phyloP scores from a whole-genome alignment of 75 land plant species.

The Ceratopteris richardii region DNA sequence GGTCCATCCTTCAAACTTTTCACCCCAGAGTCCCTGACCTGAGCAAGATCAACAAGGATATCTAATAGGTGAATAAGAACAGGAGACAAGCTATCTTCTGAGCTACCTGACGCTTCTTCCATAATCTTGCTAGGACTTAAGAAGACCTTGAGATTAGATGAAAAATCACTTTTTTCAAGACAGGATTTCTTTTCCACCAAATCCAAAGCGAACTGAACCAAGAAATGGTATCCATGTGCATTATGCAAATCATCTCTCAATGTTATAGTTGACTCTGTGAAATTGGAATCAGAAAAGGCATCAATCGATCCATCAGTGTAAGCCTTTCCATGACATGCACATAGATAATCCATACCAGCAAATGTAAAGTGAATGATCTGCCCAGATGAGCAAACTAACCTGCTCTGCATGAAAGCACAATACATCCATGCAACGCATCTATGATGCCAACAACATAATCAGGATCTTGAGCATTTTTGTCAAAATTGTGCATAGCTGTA shows the following conservation, averaged over 20 bases:
- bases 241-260: constrained; percentile 91
- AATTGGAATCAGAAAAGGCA: neutral
- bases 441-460: constrained; percentile 87
- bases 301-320: no score
- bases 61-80: constrained; percentile 70
- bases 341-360: no score
- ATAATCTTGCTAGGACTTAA: neutral
- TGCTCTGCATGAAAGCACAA: constrained; percentile 80
- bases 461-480: constrained; percentile 63
- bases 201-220: constrained; percentile 69
- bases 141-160: no score
- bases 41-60: constrained; percentile 78
- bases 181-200: neutral
- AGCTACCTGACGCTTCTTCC: neutral
- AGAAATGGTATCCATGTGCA: constrained; percentile 95
- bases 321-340: no score
- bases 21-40: constrained; percentile 34
- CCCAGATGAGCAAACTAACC: constrained; percentile 33
- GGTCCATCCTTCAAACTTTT: constrained; percentile 5
- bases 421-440: constrained; percentile 75
- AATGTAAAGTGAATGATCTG: no score
- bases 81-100: constrained; percentile 12
- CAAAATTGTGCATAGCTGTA: constrained; percentile 76
- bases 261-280: constrained; percentile 13
- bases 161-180: neutral